These are phyloP conservation scores for Fusarium coffeatum DNA, from an alignment of 2,329 filamentous ascomycete species.

Conservation along the genomic window DNA sequence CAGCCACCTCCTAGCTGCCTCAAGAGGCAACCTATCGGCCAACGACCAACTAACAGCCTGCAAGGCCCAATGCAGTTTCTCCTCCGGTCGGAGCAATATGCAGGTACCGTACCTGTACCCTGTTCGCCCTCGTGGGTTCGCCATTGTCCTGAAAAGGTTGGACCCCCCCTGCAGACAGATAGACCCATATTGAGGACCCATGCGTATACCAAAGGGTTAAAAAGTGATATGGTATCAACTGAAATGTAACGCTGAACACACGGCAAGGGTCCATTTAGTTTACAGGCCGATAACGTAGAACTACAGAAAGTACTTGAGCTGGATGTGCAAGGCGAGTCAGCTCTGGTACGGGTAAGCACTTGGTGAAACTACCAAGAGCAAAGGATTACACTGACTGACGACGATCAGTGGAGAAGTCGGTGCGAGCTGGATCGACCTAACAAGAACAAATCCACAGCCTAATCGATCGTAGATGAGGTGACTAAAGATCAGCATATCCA, in stretches of 20 bases:
- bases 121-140: constrained; percentile 1
- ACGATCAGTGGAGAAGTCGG: constrained; percentile 29
- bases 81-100: constrained; percentile 14
- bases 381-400: constrained; percentile 13
- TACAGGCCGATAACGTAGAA: neutral
- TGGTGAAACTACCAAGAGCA: constrained; percentile 13
- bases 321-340: constrained; percentile 23
- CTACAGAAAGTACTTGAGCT: neutral
- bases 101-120: constrained; percentile 19
- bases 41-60: constrained; percentile 12
- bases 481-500: constrained; percentile 20
- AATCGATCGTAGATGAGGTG: constrained; percentile 35
- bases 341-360: neutral
- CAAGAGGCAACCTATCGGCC: constrained; percentile 14
- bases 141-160: constrained; percentile 6
- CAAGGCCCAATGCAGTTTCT: constrained; percentile 21
- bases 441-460: constrained; percentile 12
- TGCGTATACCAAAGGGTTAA: constrained; percentile 1
- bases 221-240: constrained; percentile 15
- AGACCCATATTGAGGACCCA: constrained; percentile 6
- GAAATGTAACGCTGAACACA: constrained; percentile 19
- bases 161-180: constrained; percentile 18
- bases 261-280: neutral
- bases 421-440: constrained; percentile 11
- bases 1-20: constrained; percentile 18